These are phyloP conservation scores for Huntiella abstrusa DNA, from an alignment of 2,329 filamentous ascomycete genomes.

Conservation along the genomic window DNA sequence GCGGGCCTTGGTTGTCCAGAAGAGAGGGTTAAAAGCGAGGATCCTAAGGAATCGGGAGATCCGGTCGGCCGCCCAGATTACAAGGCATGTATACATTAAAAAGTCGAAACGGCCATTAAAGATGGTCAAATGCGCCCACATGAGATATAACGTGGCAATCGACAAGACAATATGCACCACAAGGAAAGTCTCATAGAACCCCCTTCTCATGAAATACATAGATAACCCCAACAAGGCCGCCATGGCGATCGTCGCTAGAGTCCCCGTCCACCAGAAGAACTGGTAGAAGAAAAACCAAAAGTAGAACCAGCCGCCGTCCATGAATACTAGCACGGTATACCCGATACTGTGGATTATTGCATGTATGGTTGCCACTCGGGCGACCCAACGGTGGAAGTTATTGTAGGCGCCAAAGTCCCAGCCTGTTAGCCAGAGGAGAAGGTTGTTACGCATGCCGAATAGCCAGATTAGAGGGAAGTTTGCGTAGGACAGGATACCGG, in stretches of 20 bases:
- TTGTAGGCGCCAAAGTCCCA: constrained; percentile 51
- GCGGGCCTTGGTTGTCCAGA: constrained; percentile 19
- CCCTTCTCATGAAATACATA: constrained; percentile 30
- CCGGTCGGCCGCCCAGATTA: constrained; percentile 32
- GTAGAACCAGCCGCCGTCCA: constrained; percentile 21
- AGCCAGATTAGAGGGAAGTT: constrained; percentile 48
- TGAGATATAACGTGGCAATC: constrained; percentile 27
- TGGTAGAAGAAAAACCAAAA: constrained; percentile 22
- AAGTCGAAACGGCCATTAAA: constrained; percentile 29
- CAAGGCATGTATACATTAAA: constrained; percentile 29
- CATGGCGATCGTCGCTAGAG: constrained; percentile 27
- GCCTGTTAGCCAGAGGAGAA: constrained; percentile 46
- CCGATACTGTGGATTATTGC: constrained; percentile 43
- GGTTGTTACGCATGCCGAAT: constrained; percentile 48
- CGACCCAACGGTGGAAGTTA: constrained; percentile 48
- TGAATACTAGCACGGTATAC: constrained; percentile 30
- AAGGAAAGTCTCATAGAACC: constrained; percentile 33
- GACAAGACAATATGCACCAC: constrained; percentile 32
- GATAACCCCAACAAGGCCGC: constrained; percentile 28
- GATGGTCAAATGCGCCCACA: constrained; percentile 36
- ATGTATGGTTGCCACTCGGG: constrained; percentile 40
- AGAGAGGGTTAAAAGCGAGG: constrained; percentile 20
- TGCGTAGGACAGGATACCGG: constrained; percentile 42
- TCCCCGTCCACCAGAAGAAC: constrained; percentile 32
- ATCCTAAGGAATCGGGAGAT: constrained; percentile 25